These are phyloP conservation scores for Aspergillus versicolor DNA, from an alignment of 2,329 filamentous ascomycete species.

Conservation along the genomic window DNA sequence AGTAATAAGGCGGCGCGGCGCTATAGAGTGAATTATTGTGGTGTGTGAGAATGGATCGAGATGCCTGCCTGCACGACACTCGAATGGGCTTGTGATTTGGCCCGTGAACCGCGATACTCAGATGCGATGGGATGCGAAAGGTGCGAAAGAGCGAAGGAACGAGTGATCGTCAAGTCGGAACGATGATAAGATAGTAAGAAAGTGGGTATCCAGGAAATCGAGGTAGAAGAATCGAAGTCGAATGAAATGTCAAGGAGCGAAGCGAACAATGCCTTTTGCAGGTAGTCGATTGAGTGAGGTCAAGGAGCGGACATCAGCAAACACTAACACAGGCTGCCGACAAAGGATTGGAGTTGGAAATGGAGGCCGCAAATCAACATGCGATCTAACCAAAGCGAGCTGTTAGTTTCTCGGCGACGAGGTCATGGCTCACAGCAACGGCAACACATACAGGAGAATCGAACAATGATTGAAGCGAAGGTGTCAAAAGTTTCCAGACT, in stretches of 20 bases:
- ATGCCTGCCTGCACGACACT: constrained; percentile 15
- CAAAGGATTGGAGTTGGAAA: not conserved
- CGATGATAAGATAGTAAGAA: not conserved
- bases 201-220: not conserved
- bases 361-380: constrained; percentile 5
- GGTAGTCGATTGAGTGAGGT: not conserved
- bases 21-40: not conserved
- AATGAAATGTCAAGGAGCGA: constrained; percentile 4
- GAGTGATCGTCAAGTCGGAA: not conserved
- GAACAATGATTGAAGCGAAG: not conserved
- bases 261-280: constrained; percentile 4
- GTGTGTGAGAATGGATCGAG: not conserved
- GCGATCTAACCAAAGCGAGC: constrained; percentile 4
- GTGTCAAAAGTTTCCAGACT: constrained; percentile 3
- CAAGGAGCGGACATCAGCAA: constrained; percentile 15
- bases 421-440: not conserved
- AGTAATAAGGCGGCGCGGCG: not conserved
- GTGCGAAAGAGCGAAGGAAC: not conserved
- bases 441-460: constrained; percentile 4
- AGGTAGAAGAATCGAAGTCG: not conserved
- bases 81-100: not conserved
- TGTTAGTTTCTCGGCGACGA: not conserved
- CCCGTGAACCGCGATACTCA: not conserved
- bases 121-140: not conserved
- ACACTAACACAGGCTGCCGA: constrained; percentile 6